Percentiles rank a stretch among this genome's conserved stretches.
These are phyloP conservation scores for Ogataea haglerorum DNA, from an alignment of 805 yeast genomes.

Conservation along the genomic window DNA sequence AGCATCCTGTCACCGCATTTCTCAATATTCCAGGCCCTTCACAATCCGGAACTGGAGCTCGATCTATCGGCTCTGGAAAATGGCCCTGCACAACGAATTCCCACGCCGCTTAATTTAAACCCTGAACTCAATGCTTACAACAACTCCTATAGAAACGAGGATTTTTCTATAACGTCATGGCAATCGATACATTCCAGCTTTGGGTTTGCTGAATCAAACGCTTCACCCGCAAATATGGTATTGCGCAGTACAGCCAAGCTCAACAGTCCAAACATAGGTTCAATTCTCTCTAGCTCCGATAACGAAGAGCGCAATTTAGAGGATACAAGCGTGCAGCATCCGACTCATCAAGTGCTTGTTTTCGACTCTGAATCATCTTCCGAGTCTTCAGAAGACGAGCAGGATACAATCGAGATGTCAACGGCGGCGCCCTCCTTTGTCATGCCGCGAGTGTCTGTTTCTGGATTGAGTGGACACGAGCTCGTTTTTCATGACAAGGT, in stretches of 20 bases:
- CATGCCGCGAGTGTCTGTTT: conserved; percentile 36
- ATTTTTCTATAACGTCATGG: conserved; percentile 36
- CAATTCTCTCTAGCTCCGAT: conserved; percentile 34
- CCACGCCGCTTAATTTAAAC: conserved; percentile 2
- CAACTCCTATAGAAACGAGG: conserved; percentile 18
- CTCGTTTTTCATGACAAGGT: conserved; percentile 5
- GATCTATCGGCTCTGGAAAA: conserved; percentile 15
- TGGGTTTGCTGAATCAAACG: neutral
- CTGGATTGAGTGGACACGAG: conserved; percentile 11
- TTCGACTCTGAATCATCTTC: conserved; percentile 26
- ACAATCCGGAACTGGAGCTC: conserved; percentile 32
- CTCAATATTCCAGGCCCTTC: conserved; percentile 32
- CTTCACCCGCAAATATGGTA: conserved; percentile 1
- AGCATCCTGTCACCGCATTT: conserved; percentile 31
- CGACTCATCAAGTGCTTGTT: conserved; percentile 21
- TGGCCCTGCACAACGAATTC: conserved; percentile 2
- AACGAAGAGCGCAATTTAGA: conserved; percentile 26
- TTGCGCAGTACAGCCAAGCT: conserved; percentile 7
- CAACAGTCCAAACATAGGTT: conserved; percentile 27
- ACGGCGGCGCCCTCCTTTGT: conserved; percentile 34
- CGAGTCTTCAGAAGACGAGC: conserved; percentile 24
- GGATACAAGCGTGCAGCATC: conserved; percentile 10
- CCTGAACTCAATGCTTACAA: conserved; percentile 3
- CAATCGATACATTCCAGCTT: conserved; percentile 26
- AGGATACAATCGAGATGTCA: conserved; percentile 26